phyloP scores from a whole-genome alignment of 2,329 filamentous ascomycete species.

The Blastomyces percursus region DNA sequence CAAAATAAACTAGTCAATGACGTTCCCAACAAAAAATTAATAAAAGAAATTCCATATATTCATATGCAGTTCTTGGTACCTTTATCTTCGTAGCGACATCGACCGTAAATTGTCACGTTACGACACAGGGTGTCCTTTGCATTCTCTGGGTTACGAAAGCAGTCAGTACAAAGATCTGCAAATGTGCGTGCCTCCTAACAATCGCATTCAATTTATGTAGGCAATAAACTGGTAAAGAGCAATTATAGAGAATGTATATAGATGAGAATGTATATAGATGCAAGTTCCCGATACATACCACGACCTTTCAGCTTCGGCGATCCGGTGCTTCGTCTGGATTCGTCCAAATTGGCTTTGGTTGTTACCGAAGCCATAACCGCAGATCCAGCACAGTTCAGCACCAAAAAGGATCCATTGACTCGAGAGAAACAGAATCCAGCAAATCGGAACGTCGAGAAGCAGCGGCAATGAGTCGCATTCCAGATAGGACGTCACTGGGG shows the following conservation, averaged over 20 bases:
- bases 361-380: conserved; percentile 35
- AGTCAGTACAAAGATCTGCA: not conserved
- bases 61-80: conserved; percentile 34
- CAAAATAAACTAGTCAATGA: conserved; percentile 11
- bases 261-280: not conserved
- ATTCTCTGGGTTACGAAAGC: conserved; percentile 47
- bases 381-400: conserved; percentile 26
- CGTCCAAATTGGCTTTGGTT: conserved; percentile 35
- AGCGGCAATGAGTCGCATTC: conserved; percentile 30
- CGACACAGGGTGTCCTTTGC: conserved; percentile 80
- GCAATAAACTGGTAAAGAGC: not conserved
- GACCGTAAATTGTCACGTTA: conserved; percentile 86
- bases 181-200: not conserved
- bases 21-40: not conserved
- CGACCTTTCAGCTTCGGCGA: conserved; percentile 40
- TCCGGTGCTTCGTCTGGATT: conserved; percentile 35
- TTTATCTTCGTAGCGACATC: conserved; percentile 84
- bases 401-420: conserved; percentile 32
- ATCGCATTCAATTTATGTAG: not conserved
- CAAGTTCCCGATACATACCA: conserved; percentile 27
- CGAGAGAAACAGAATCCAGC: conserved; percentile 20
- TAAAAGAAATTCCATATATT: not conserved
- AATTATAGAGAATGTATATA: conserved; percentile 1
- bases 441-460: conserved; percentile 16
- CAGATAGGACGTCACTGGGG: conserved; percentile 10